Conservation (phyloP, 805 yeast species). For the Candida xiaguanensis region DNA sequence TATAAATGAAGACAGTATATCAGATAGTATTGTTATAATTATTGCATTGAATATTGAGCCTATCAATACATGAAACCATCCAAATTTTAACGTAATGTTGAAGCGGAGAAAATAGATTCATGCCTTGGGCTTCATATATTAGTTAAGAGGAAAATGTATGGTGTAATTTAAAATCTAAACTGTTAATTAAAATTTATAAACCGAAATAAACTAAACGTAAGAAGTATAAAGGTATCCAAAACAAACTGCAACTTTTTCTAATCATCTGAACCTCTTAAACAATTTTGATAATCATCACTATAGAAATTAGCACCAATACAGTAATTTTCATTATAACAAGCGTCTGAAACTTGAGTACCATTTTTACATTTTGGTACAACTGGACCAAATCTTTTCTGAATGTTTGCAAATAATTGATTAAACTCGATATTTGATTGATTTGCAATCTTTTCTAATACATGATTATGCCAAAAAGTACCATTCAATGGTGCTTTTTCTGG, state of each 20-base stretch:
- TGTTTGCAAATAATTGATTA: slow-evolving; percentile 49
- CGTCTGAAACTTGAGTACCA: slow-evolving; percentile 17
- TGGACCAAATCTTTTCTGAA: slow-evolving; percentile 54
- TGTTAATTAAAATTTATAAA: too few relatives aligned
- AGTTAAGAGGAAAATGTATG: too few relatives aligned
- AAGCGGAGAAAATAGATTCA: too few relatives aligned
- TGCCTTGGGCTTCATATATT: too few relatives aligned
- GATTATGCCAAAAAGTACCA: slow-evolving; percentile 63
- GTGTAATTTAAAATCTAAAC: too few relatives aligned
- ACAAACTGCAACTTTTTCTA: too few relatives aligned
- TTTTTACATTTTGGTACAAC: slow-evolving; percentile 46
- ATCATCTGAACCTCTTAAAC: slow-evolving; percentile 9
- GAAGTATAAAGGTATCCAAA: too few relatives aligned
- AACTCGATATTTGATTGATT: slow-evolving; percentile 32
- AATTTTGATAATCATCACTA: slow-evolving; percentile 14
- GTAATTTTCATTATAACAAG: slow-evolving; percentile 19
- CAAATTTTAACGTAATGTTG: too few relatives aligned
- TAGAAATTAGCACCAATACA: slow-evolving; percentile 15
- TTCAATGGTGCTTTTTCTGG: slow-evolving; percentile 57
- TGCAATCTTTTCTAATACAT: slow-evolving; percentile 45
- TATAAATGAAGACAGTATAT: too few relatives aligned
- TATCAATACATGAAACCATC: too few relatives aligned
- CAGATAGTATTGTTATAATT: too few relatives aligned
- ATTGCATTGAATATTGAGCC: too few relatives aligned
- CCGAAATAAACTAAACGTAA: neutral